phyloP scores from a whole-genome alignment of 257 asterid genomes.

The Handroanthus guayacan region DNA sequence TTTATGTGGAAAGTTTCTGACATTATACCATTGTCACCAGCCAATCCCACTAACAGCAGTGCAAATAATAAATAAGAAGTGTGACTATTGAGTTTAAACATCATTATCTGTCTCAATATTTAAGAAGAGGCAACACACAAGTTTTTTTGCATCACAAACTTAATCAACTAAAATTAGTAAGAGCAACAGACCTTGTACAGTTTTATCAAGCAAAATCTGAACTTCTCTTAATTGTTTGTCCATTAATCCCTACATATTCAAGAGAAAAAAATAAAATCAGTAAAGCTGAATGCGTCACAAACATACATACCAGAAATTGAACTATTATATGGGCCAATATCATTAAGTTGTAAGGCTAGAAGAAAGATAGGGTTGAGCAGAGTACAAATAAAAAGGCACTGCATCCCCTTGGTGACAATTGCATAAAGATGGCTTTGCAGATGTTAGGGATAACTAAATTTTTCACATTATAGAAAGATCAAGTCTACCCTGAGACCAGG shows the following conservation, averaged over 20 bases:
- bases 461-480: background rate
- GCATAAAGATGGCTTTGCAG: background rate
- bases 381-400: slow-evolving; percentile 10
- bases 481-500: background rate
- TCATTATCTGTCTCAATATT: slow-evolving; percentile 4
- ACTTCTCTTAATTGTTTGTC: slow-evolving; percentile 65
- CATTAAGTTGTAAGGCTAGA: slow-evolving; percentile 26
- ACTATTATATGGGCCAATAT: slow-evolving; percentile 4
- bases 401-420: background rate
- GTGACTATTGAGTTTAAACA: slow-evolving; percentile 14
- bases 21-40: background rate
- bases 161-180: slow-evolving; percentile 12
- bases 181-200: slow-evolving; percentile 78
- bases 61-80: slow-evolving; percentile 16
- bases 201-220: slow-evolving; percentile 80
- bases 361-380: background rate
- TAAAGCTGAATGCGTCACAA: background rate
- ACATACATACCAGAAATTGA: slow-evolving; percentile 18
- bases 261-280: slow-evolving; percentile 25
- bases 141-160: slow-evolving; percentile 23
- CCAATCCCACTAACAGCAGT: background rate
- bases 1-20: background rate
- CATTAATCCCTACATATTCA: slow-evolving; percentile 61
- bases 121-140: slow-evolving; percentile 4
- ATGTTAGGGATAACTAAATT: background rate